Conservation (phyloP, 371 early-diverging fungal genomes). For the Catenaria anguillulae region DNA sequence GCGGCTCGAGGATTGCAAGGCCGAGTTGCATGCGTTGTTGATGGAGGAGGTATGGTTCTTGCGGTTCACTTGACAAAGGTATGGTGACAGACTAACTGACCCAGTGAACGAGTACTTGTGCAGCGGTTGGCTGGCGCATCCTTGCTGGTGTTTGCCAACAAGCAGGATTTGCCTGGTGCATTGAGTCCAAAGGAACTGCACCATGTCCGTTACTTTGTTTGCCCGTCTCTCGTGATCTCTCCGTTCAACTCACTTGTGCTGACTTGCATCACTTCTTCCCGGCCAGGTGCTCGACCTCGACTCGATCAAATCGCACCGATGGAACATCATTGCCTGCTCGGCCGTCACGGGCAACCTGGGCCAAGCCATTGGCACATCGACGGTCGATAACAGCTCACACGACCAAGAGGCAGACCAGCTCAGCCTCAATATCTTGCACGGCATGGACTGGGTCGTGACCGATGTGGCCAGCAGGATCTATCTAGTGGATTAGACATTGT, state of each 20-base stretch:
- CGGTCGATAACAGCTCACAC: background rate
- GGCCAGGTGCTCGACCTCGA: conserved; percentile 51
- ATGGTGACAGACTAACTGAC: background rate
- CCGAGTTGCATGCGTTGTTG: conserved; percentile 59
- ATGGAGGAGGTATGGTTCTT: conserved; percentile 58
- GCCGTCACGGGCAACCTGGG: conserved; percentile 63
- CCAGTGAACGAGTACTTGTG: too few relatives aligned
- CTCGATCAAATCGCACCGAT: conserved; percentile 69
- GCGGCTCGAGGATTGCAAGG: conserved; percentile 61
- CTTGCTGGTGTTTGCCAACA: conserved; percentile 85
- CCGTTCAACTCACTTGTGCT: too few relatives aligned
- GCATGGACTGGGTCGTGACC: conserved; percentile 84
- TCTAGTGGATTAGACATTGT: too few relatives aligned
- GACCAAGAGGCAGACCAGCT: background rate
- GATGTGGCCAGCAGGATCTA: conserved; percentile 81
- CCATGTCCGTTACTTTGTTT: too few relatives aligned
- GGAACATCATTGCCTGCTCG: conserved; percentile 78
- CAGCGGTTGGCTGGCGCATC: conserved; percentile 76
- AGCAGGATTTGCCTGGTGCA: conserved; percentile 86
- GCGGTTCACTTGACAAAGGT: too few relatives aligned
- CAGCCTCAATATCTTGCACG: conserved; percentile 48
- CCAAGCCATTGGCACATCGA: too few relatives aligned
- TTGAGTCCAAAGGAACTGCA: conserved; percentile 48
- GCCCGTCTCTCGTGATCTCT: too few relatives aligned
- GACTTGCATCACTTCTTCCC: too few relatives aligned